A percentile compares a stretch with the other conserved stretches of the same genome.
Conservation (phyloP, 1,284 basidiomycete species). For the Pseudozyma flocculosa region DNA sequence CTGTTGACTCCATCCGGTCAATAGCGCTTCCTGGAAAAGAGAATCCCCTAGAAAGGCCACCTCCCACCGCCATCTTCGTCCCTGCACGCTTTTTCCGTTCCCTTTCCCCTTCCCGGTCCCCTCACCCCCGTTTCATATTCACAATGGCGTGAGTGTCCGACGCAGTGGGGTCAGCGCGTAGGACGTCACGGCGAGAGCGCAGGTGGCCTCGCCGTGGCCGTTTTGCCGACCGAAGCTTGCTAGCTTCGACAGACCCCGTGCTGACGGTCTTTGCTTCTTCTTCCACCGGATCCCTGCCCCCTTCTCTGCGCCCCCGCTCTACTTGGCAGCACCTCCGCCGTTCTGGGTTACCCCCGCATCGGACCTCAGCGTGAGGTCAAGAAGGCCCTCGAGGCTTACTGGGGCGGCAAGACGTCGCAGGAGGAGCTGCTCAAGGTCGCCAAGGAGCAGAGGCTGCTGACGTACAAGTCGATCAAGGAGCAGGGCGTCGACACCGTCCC, state of each 20-base stretch:
- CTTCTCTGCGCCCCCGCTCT: neutral
- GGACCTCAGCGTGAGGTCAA: conserved; percentile 96
- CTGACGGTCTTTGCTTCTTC: too few species aligned
- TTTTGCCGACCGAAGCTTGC: too few species aligned
- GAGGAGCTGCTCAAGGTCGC: conserved; percentile 87
- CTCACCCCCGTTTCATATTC: conserved; percentile 8
- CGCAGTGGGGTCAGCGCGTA: too few species aligned
- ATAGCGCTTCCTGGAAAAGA: too few species aligned
- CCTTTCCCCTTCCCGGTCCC: conserved; percentile 11
- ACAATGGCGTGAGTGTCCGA: conserved; percentile 20
- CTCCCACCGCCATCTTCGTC: too few species aligned
- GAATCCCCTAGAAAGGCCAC: too few species aligned
- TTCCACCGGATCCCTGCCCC: too few species aligned
- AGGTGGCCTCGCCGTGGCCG: too few species aligned
- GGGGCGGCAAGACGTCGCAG: conserved; percentile 87
- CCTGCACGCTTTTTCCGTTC: conserved; percentile 1
- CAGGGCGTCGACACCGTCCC: conserved; percentile 89
- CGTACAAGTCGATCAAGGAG: conserved; percentile 85
- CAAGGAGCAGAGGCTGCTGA: conserved; percentile 83
- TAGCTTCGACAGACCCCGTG: too few species aligned
- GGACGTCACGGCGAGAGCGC: too few species aligned
- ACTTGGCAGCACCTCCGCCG: conserved; percentile 41
- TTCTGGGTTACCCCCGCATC: conserved; percentile 94
- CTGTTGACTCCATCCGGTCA: too few species aligned
- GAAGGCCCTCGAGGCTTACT: conserved; percentile 81